Conservation (phyloP, 371 early-diverging fungal genomes). For the Phascolomyces articulosus region DNA sequence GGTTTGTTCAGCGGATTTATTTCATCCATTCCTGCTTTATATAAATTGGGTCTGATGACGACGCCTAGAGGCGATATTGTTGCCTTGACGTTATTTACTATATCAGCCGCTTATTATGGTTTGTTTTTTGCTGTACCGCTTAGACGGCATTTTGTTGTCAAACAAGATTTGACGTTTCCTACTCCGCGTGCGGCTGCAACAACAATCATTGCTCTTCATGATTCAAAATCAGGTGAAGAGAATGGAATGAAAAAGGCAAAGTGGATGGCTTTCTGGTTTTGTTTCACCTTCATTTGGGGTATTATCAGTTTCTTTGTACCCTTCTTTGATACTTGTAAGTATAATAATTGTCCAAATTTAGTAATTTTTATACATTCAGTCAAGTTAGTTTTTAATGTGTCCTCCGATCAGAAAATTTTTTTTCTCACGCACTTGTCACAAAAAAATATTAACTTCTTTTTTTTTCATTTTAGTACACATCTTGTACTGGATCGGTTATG, state of each 20-base stretch:
- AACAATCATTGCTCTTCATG: slow-evolving; percentile 68
- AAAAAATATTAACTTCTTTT: background rate
- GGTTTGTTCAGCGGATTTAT: slow-evolving; percentile 69
- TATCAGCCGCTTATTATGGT: slow-evolving; percentile 67
- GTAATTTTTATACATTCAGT: too few relatives aligned
- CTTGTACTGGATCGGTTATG: slow-evolving; percentile 60
- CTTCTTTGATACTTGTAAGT: slow-evolving; percentile 46
- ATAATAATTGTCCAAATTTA: too few relatives aligned
- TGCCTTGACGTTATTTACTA: slow-evolving; percentile 54
- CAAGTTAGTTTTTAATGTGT: too few relatives aligned
- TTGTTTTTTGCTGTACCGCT: slow-evolving; percentile 77
- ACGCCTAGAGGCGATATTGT: slow-evolving; percentile 52
- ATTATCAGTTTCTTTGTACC: slow-evolving; percentile 59
- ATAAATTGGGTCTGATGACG: slow-evolving; percentile 60
- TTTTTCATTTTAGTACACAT: slow-evolving; percentile 40
- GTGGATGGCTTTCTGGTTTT: slow-evolving; percentile 56
- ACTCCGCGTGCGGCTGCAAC: slow-evolving; percentile 72
- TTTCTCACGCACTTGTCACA: background rate
- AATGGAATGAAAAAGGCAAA: slow-evolving; percentile 43
- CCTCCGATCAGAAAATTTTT: too few relatives aligned
- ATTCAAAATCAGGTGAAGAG: slow-evolving; percentile 41
- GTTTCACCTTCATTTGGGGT: slow-evolving; percentile 44
- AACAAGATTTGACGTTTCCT: slow-evolving; percentile 71
- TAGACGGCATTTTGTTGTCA: slow-evolving; percentile 70
- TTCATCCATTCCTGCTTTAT: slow-evolving; percentile 74